These are phyloP conservation scores for Tricholoma matsutake DNA, from an alignment of 768 basidiomycete species.

Conservation along the genomic window DNA sequence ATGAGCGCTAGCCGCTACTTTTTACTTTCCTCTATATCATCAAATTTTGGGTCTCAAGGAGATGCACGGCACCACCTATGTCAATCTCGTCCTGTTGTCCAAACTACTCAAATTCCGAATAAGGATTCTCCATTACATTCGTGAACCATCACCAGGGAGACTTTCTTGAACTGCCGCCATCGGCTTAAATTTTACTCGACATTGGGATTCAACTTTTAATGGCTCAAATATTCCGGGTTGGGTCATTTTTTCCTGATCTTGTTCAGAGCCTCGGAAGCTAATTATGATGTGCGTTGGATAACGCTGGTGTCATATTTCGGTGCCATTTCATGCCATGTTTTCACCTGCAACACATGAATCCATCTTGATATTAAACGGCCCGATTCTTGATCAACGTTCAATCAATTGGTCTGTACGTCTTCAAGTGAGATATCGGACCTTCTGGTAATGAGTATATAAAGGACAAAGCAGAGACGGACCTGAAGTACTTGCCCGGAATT, in stretches of 20 bases:
- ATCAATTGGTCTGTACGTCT: slow-evolving; percentile 1
- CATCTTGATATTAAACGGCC: slow-evolving; percentile 11
- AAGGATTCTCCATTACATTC: neutral
- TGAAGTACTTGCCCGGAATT: neutral
- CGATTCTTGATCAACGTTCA: slow-evolving; percentile 11
- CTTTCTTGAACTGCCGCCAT: neutral
- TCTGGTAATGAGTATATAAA: slow-evolving; percentile 6
- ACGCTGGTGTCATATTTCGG: neutral
- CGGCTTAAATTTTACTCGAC: neutral
- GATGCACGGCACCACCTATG: neutral
- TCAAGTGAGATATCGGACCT: slow-evolving; percentile 12
- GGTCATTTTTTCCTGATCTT: neutral
- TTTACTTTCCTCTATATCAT: neutral
- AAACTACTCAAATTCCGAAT: neutral
- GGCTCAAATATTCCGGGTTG: neutral
- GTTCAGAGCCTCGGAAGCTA: neutral
- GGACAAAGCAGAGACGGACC: neutral
- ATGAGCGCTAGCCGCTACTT: neutral
- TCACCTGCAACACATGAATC: slow-evolving; percentile 2
- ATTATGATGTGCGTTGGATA: neutral
- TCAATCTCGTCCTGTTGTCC: neutral
- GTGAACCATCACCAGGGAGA: neutral
- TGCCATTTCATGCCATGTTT: slow-evolving; percentile 4
- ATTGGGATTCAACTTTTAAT: neutral
- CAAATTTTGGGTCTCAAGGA: neutral